A percentile compares a stretch with the other conserved stretches of the same genome.
These are phyloP conservation scores for Xylariaceae sp. DNA, from an alignment of 2,329 filamentous ascomycete genomes.

Conservation along the genomic window DNA sequence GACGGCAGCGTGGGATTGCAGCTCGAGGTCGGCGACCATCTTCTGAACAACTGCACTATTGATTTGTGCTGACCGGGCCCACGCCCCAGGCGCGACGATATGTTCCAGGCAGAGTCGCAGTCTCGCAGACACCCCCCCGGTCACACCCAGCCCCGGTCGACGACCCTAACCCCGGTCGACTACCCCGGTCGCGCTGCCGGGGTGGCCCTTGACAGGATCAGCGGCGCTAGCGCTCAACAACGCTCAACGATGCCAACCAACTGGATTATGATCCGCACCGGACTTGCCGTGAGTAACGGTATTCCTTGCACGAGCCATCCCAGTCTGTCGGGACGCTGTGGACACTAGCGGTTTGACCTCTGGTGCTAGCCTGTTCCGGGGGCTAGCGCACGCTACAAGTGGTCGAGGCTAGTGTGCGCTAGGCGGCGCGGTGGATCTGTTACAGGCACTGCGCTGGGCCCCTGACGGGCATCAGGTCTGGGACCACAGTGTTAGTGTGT, in stretches of 20 bases:
- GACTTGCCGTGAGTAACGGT: slow-evolving; percentile 20
- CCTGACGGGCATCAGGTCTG: neutral
- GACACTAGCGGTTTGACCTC: neutral
- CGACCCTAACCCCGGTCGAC: too few species aligned
- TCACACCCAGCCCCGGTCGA: too few species aligned
- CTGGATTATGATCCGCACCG: slow-evolving; percentile 22
- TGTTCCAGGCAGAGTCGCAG: too few species aligned
- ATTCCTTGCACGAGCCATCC: slow-evolving; percentile 26
- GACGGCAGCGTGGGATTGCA: slow-evolving; percentile 17
- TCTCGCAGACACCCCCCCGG: too few species aligned
- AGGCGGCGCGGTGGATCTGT: neutral
- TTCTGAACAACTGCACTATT: slow-evolving; percentile 17
- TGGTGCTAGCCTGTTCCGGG: neutral
- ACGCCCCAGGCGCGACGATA: slow-evolving; percentile 1
- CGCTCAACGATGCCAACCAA: slow-evolving; percentile 18
- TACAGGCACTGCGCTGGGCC: neutral
- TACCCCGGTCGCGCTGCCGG: neutral
- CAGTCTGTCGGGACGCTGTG: slow-evolving; percentile 23
- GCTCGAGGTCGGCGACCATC: slow-evolving; percentile 21
- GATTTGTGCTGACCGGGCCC: slow-evolving; percentile 15
- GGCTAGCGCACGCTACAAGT: neutral
- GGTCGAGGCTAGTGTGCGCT: neutral
- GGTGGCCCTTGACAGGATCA: slow-evolving; percentile 13
- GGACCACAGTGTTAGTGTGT: neutral
- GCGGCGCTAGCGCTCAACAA: slow-evolving; percentile 16